A percentile compares a stretch with the other conserved stretches of the same genome.
These are phyloP conservation scores for Knoxdaviesia proteae DNA, from an alignment of 2,329 filamentous ascomycete genomes.

Conservation along the genomic window DNA sequence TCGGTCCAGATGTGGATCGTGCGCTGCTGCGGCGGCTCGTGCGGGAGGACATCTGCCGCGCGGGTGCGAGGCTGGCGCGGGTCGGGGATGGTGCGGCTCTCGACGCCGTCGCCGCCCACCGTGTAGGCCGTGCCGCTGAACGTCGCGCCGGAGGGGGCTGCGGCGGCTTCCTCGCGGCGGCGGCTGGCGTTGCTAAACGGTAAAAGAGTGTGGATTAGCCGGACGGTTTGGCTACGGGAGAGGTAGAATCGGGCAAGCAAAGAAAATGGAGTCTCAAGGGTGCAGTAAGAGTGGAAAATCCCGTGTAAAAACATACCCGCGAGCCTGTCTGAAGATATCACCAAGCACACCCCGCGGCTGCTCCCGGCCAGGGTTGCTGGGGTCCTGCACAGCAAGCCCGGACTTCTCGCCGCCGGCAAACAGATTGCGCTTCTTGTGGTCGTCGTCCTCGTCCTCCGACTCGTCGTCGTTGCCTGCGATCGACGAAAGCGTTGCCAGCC, in stretches of 20 bases:
- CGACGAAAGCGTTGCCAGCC: constrained; percentile 39
- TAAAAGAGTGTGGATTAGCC: too few species aligned
- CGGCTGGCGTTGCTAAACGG: too few species aligned
- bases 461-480: constrained; percentile 35
- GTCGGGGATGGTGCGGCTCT: constrained; percentile 47
- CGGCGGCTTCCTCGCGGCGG: constrained; percentile 7
- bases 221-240: too few species aligned
- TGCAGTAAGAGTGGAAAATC: too few species aligned
- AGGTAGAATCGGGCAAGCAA: too few species aligned
- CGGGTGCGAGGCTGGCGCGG: constrained; percentile 18
- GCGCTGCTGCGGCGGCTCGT: constrained; percentile 28
- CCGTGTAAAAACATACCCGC: constrained; percentile 22
- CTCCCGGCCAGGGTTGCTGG: constrained; percentile 20
- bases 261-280: too few species aligned
- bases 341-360: constrained; percentile 34
- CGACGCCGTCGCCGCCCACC: constrained; percentile 56
- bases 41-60: not conserved
- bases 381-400: constrained; percentile 46
- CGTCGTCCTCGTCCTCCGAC: constrained; percentile 31
- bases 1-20: constrained; percentile 64
- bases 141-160: constrained; percentile 26
- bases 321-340: constrained; percentile 43
- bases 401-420: constrained; percentile 80
- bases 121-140: constrained; percentile 58
- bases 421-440: constrained; percentile 42